Base-by-base conservation (phyloP, 345 rosid genomes). In the Anastatica hierochuntica region DNA sequence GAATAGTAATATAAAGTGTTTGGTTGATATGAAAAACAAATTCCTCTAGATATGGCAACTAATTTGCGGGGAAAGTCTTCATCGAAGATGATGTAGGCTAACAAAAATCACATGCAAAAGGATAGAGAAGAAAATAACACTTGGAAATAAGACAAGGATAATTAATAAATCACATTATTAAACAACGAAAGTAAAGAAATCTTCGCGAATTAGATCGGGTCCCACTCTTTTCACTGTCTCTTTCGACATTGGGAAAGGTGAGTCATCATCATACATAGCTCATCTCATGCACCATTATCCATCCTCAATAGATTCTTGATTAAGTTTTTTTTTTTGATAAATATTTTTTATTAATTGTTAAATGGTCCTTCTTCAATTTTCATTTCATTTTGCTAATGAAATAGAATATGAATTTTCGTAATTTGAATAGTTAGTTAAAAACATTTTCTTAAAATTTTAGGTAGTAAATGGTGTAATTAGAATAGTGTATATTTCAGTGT, bases 191-290 rank as follows among this genome's bases (percentile, higher is more conserved):
- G 53, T 45, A 35, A 45, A 7, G 18, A 57, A 23, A 57, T 45
- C 62, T 57, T 45, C 43, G 14, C 44, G 62, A 57, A 57, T 45
- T 45, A 14, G 17, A 44, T 45, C 15, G 36, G 51, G 66, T 19
- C 51, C 66, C 58, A 51, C 66, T 15, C n/a, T 40, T 45, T 40
- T 51, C 50, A 60, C 57, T 11, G 34, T 56, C 65, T 60, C 57
- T 40, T 41, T 61, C 27, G 50, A 61, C 43, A 47, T 61, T 51
- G 51, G 58, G 29, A 42, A 42, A 29, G 17, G 58, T 16, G 51
- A 37, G 20, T 26, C 64, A 39, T 43, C 58, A 50, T 50, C 41
- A 33, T 33, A n/a, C 61, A 7, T 12, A 36, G 15, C n/a, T 47
- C 49, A 3, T 38, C n/a, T 58, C 37, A 10, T 49, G 55, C 63